Evolutionary conservation across 2,329 filamentous ascomycete genomes (phyloP), one percentile per base, ranked within the genome.

Genomic region (Trichoderma koningiopsis): DNA sequence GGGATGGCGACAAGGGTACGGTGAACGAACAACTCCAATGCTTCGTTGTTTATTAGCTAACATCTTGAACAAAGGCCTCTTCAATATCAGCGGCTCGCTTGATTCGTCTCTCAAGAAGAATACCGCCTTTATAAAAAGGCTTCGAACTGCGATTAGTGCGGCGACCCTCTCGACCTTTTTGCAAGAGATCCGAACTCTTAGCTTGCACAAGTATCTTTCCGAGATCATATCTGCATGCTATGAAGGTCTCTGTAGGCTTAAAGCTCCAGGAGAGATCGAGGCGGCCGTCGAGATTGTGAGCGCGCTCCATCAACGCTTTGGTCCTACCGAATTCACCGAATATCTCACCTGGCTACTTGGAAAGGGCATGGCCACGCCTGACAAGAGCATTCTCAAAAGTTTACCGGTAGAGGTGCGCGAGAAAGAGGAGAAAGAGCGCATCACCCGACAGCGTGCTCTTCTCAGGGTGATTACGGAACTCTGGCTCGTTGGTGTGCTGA

Each of bases 61-160:
- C 47, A 52, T 43, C 14, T 24, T 47, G 10, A 14, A 13, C 60
- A 29, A 68, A 96, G 94, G 92, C 83, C 83, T 96, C 72, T 93
- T 96, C 77, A 82, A 88, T 66, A 89, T 96, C 74, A 90, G 88
- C 79, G 87, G 88, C 77, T 91, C 92, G 35, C 90, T 98, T 77
- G 95, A 98, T 81, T 97, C 95, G 64, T 96, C 94, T 63, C 86
- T 98, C 80, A 97, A 97, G 83, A 98, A 97, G 85, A 98, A 98
- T 76, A 98, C 95, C 4, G 94, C 94, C 73, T 97, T 98, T 80
- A 98, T 98, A 78, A 97, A 97, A 82, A 93, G 95, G 76, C 86
- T 98, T 68, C 92, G 95, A 75, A 97, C 95, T 70, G 92, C 93
- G 70, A 90, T 98, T 72, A 94, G 92, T 72, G 83, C 92, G 60